Percentiles rank a stretch among this genome's conserved stretches.
Conservation (phyloP, 768 basidiomycete species). For the Auricularia cornea region DNA sequence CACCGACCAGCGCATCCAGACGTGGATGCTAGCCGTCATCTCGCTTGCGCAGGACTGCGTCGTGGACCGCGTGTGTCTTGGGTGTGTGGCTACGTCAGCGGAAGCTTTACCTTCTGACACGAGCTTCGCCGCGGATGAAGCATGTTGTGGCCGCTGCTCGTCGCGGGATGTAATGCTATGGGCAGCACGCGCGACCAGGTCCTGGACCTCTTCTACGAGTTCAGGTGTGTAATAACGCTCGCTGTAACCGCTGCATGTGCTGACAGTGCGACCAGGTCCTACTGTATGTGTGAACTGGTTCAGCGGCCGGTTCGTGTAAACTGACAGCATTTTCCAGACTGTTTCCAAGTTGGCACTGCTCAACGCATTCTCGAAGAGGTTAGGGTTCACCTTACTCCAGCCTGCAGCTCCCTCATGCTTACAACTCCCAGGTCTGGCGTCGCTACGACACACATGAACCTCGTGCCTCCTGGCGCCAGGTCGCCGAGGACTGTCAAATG, state of each 20-base stretch:
- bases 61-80: constrained; percentile 1
- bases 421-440: background rate
- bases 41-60: background rate
- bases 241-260: background rate
- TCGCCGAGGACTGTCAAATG: background rate
- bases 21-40: background rate
- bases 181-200: background rate
- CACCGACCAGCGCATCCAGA: constrained; percentile 1
- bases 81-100: background rate
- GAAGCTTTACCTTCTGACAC: background rate
- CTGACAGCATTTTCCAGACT: too few species aligned
- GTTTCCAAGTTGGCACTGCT: background rate
- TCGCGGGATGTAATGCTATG: constrained; percentile 3
- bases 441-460: background rate
- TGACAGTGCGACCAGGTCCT: too few species aligned
- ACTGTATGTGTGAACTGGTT: background rate
- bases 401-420: background rate
- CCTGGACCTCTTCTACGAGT: background rate
- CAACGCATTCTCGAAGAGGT: background rate
- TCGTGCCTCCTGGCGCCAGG: background rate
- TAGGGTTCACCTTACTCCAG: background rate
- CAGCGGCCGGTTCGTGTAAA: background rate
- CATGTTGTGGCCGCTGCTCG: constrained; percentile 1
- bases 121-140: background rate
- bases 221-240: background rate